Percentiles rank a stretch among this genome's conserved stretches.
Conservation (phyloP, 2,329 filamentous ascomycete species). For the Fusarium continuum region DNA sequence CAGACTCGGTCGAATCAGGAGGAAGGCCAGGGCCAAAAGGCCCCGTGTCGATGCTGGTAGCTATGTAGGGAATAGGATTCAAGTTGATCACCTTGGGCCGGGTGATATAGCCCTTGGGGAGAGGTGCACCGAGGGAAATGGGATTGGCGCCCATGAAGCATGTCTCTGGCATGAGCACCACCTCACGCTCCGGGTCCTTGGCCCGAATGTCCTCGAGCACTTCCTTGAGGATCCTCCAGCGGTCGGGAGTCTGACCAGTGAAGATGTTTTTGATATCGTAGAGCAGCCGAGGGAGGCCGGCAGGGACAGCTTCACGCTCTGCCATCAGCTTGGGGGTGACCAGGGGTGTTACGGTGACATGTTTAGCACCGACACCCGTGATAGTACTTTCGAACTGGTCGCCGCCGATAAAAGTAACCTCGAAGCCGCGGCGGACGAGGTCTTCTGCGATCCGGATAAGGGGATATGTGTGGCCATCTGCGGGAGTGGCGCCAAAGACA, state of each 20-base stretch:
- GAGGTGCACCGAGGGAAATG: slow-evolving; percentile 50
- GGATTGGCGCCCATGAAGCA: slow-evolving; percentile 51
- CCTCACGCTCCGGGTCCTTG: slow-evolving; percentile 47
- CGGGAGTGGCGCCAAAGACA: slow-evolving; percentile 42
- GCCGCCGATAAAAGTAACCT: slow-evolving; percentile 54
- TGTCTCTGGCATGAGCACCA: slow-evolving; percentile 56
- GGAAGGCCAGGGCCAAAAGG: slow-evolving; percentile 52
- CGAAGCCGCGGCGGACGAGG: slow-evolving; percentile 52
- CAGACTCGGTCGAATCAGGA: slow-evolving; percentile 50
- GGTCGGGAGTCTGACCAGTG: slow-evolving; percentile 43
- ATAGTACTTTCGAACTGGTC: slow-evolving; percentile 48
- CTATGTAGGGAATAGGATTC: slow-evolving; percentile 50
- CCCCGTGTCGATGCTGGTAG: slow-evolving; percentile 50
- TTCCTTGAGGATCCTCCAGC: slow-evolving; percentile 47
- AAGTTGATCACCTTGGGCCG: slow-evolving; percentile 52
- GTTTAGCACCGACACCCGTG: slow-evolving; percentile 51
- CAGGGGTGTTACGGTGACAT: slow-evolving; percentile 36
- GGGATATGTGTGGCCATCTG: slow-evolving; percentile 46
- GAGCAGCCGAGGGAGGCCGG: slow-evolving; percentile 43
- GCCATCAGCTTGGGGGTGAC: slow-evolving; percentile 32
- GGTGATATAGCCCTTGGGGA: slow-evolving; percentile 49
- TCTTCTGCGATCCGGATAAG: slow-evolving; percentile 48
- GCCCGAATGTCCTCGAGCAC: slow-evolving; percentile 49
- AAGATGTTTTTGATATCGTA: slow-evolving; percentile 44
- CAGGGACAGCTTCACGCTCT: slow-evolving; percentile 23